Percentiles rank a stretch among this genome's conserved stretches.
These are phyloP conservation scores for Allomyces macrogynus DNA, from an alignment of 192 early-diverging fungal species.

Conservation along the genomic window DNA sequence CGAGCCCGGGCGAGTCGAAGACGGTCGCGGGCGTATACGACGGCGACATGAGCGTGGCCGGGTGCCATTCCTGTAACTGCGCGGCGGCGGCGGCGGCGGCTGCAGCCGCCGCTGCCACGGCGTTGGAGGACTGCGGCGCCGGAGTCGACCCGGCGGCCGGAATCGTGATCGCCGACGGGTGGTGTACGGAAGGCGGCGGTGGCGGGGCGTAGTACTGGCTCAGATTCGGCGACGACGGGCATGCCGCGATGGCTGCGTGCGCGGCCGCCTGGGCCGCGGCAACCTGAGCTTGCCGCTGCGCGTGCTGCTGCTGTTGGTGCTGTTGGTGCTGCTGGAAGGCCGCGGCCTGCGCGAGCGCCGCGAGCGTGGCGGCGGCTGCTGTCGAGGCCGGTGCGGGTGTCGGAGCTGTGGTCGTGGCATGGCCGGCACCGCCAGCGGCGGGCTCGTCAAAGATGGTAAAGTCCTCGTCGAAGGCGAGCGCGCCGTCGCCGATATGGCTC, in stretches of 20 bases:
- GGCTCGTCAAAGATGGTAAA: background rate
- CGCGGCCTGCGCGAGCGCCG: background rate
- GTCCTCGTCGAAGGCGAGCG: background rate
- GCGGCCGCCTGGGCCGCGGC: too few relatives aligned
- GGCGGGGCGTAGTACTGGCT: background rate
- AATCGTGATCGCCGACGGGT: background rate
- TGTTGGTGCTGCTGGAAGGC: background rate
- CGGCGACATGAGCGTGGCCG: background rate
- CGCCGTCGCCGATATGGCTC: too few relatives aligned
- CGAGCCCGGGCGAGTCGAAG: background rate
- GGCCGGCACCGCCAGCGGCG: too few relatives aligned
- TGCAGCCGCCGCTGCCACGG: background rate
- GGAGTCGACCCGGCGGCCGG: background rate
- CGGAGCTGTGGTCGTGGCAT: too few relatives aligned
- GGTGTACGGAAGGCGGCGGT: background rate
- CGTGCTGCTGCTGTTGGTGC: background rate
- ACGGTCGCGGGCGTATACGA: conserved; percentile 1
- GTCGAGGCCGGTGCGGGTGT: background rate
- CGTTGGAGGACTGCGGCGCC: background rate
- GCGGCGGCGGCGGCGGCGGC: background rate
- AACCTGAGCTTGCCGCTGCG: background rate
- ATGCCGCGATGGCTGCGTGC: too few relatives aligned
- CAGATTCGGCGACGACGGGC: too few relatives aligned
- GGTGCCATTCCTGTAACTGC: background rate
- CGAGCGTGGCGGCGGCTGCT: background rate